A percentile compares a stretch with the other conserved stretches of the same genome.
These are phyloP conservation scores for Filobasidium uniguttulatum DNA, from an alignment of 1,284 basidiomycete genomes.

Conservation along the genomic window DNA sequence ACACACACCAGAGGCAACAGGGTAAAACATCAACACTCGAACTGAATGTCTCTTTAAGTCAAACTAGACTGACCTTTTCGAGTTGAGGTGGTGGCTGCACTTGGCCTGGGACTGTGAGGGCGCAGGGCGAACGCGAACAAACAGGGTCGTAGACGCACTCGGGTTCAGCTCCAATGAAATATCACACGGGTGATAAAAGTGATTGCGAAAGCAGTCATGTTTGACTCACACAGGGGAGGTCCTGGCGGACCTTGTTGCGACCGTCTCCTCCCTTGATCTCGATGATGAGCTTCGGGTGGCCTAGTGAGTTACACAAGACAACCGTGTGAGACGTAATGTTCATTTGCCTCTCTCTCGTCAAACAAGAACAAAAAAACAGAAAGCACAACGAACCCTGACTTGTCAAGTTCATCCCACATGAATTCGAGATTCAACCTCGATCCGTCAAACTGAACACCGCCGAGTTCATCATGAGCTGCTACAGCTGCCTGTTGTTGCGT, in stretches of 20 bases:
- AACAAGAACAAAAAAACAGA: not conserved
- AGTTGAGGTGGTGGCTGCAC: not conserved
- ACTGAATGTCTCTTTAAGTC: too few relatives aligned
- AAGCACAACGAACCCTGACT: slow-evolving; percentile 18
- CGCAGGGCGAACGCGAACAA: not conserved
- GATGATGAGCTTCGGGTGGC: not conserved
- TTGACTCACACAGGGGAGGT: not conserved
- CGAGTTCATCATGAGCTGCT: slow-evolving; percentile 64
- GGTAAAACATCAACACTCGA: not conserved
- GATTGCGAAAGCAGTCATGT: too few relatives aligned
- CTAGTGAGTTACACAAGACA: not conserved
- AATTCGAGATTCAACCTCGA: slow-evolving; percentile 76
- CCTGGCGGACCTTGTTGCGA: not conserved
- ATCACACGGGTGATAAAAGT: too few relatives aligned
- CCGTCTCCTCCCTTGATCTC: not conserved
- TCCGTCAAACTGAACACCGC: slow-evolving; percentile 63
- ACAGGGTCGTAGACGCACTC: too few relatives aligned
- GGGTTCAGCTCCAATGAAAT: too few relatives aligned
- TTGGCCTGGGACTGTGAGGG: not conserved
- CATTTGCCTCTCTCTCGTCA: too few relatives aligned
- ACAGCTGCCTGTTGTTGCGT: slow-evolving; percentile 49
- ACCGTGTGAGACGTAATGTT: not conserved
- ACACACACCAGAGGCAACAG: not conserved
- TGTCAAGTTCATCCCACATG: slow-evolving; percentile 58
- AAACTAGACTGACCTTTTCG: not conserved